phyloP scores from a whole-genome alignment of 83 land plant genomes.

The Thuja plicata region DNA sequence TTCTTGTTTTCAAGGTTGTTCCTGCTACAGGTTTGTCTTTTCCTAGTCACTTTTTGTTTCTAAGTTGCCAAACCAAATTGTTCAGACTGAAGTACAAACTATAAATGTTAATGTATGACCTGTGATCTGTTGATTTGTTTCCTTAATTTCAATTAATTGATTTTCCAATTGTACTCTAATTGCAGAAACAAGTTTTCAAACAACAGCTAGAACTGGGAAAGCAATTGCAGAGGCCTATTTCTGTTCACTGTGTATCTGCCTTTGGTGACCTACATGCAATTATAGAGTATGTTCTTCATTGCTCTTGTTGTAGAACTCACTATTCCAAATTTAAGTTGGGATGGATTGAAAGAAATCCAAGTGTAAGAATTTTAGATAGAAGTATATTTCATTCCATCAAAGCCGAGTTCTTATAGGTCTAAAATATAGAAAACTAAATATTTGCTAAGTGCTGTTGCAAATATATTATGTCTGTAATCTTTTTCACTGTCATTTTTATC shows the following conservation, averaged over 20 bases:
- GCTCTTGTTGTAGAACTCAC: not conserved
- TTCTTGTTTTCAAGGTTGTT: not conserved
- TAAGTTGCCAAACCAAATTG: not conserved
- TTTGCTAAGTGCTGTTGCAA: not conserved
- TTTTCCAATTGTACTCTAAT: slow-evolving; percentile 1
- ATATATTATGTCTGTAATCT: not conserved
- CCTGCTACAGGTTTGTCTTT: not conserved
- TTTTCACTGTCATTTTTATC: not conserved
- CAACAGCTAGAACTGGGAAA: slow-evolving; percentile 84
- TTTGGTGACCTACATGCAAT: slow-evolving; percentile 76
- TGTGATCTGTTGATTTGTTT: not conserved
- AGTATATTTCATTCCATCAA: not conserved
- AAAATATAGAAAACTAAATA: not conserved
- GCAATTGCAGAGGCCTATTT: slow-evolving; percentile 68
- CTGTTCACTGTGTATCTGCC: slow-evolving; percentile 93
- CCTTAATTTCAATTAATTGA: not conserved
- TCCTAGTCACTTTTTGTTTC: not conserved
- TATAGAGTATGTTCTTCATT: slow-evolving; percentile 44
- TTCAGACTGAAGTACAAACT: not conserved
- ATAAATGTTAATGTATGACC: not conserved
- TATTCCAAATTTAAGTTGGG: not conserved
- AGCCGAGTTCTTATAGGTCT: not conserved
- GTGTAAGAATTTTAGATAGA: not conserved
- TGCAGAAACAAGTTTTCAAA: slow-evolving; percentile 71
- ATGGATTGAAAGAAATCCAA: not conserved